Conservation (phyloP, 345 rosid species). For the Noccaea bulbosa region DNA sequence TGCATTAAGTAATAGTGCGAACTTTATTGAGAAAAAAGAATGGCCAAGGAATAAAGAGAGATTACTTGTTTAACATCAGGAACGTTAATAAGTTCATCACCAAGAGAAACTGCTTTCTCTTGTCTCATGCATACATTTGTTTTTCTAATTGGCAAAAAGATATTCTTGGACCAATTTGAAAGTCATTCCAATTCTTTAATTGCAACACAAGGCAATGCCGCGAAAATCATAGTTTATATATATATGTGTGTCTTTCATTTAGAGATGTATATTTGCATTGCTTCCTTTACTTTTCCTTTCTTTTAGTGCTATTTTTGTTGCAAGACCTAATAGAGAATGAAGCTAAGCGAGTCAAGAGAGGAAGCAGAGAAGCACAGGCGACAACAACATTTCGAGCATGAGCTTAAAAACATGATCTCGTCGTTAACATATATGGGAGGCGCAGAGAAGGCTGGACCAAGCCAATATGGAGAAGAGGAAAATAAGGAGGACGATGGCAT, state of each 20-base stretch:
- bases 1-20: neutral
- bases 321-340: conserved; percentile 24
- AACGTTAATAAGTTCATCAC: conserved; percentile 83
- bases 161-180: conserved; percentile 18
- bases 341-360: conserved; percentile 38
- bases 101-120: conserved; percentile 85
- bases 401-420: conserved; percentile 39
- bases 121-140: conserved; percentile 48
- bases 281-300: conserved; percentile 11
- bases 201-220: conserved; percentile 32
- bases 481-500: conserved; percentile 47
- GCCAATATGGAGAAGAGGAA: conserved; percentile 44
- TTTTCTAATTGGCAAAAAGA: neutral
- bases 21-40: neutral
- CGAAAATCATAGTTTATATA: neutral
- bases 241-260: neutral
- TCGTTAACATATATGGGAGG: conserved; percentile 35
- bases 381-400: conserved; percentile 33
- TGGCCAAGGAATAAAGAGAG: conserved; percentile 9
- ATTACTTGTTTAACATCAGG: conserved; percentile 77
- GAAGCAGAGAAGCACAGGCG: conserved; percentile 35
- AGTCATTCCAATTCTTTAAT: conserved; percentile 32
- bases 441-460: conserved; percentile 51
- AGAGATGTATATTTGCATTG: neutral
- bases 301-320: neutral